Base-by-base conservation (phyloP, 768 basidiomycete species). In the Psilocybe cyanescens region DNA sequence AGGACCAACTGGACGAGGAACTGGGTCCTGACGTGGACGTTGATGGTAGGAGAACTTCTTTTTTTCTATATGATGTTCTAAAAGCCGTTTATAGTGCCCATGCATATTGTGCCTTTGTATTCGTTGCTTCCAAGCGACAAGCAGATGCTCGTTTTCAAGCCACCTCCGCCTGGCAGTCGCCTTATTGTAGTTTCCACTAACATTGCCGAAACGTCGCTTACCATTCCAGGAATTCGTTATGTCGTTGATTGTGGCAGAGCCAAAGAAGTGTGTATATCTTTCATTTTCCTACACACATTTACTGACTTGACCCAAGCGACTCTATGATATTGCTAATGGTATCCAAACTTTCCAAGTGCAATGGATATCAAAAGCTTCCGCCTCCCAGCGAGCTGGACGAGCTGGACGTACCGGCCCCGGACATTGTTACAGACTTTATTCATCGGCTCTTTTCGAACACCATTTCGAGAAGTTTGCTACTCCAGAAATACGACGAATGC, bases 371-470 rank as follows among this genome's bases (percentile, higher is more conserved):
- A 98, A 98, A 72, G 95, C 97, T 2, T 96, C 95, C 2, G 95
- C 95, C 0, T 84, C 92, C 1, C 97, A 99, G 71, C 85, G 97
- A 61, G 90, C 97, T 3, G 97, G 97, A 71, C 91, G 97, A 70
- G 97, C 97, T 0, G 97, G 97, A 9, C 94, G 97, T 62, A 98
- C 95, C 12, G 97, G 97, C 3, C 97, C 97, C 12, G 97, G 97
- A 29, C 97, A 99, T 74, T 99, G 97, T 75, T 99, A 99, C 73
- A 87, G 97, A 41, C 86, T 99, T 11, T 99, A 97, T 77, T 98
- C 97, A 7, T 96, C 94, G 8, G 94, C 96, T 14, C 82, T 99
- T 12, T 99, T 86, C 74, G 97, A 99, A 72, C 86, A 96, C 70
- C 87, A 97, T 74, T 97, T 99, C 70, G 89, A 92, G 33, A 76